Percentiles rank a stretch among this genome's conserved stretches.
phyloP scores from a whole-genome alignment of 371 early-diverging fungal species.

The Haplosporangium sp. region DNA sequence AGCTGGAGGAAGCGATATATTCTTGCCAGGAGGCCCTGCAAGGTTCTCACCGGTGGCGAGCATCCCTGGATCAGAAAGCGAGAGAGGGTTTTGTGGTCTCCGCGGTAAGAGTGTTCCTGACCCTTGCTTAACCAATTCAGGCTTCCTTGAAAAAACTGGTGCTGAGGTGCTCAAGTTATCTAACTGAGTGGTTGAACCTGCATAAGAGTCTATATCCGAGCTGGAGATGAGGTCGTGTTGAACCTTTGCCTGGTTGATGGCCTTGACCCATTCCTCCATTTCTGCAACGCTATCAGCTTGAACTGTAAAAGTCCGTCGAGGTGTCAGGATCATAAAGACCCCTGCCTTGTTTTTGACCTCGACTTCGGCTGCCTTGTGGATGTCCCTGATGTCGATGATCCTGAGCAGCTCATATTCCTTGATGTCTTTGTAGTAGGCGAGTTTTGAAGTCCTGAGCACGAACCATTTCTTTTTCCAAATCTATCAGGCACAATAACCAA shows the following conservation, averaged over 20 bases:
- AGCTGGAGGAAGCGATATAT: slow-evolving; percentile 10
- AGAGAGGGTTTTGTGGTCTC: slow-evolving; percentile 21
- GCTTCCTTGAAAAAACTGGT: background rate
- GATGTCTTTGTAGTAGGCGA: slow-evolving; percentile 88
- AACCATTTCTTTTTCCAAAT: slow-evolving; percentile 92
- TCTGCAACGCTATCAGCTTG: slow-evolving; percentile 73
- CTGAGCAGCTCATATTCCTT: slow-evolving; percentile 87
- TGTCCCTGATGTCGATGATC: slow-evolving; percentile 78
- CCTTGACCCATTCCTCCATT: slow-evolving; percentile 77
- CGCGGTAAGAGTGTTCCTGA: slow-evolving; percentile 31
- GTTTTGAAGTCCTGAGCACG: slow-evolving; percentile 79
- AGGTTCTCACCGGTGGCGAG: slow-evolving; percentile 5
- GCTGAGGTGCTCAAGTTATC: slow-evolving; percentile 22
- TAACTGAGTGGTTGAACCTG: slow-evolving; percentile 26
- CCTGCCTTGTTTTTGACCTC: slow-evolving; percentile 72
- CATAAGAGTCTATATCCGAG: slow-evolving; percentile 42
- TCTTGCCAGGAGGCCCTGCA: slow-evolving; percentile 1
- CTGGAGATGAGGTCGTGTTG: slow-evolving; percentile 53
- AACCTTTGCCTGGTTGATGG: slow-evolving; percentile 66
- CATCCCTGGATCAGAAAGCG: slow-evolving; percentile 45
- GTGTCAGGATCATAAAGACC: slow-evolving; percentile 84
- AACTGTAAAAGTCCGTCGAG: slow-evolving; percentile 79
- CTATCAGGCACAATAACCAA: slow-evolving; percentile 52
- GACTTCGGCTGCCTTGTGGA: slow-evolving; percentile 81
- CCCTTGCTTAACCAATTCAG: slow-evolving; percentile 38